Evolutionary conservation across 169 alveolate species (phyloP).

Genomic region (Plasmodium malariae): DNA sequence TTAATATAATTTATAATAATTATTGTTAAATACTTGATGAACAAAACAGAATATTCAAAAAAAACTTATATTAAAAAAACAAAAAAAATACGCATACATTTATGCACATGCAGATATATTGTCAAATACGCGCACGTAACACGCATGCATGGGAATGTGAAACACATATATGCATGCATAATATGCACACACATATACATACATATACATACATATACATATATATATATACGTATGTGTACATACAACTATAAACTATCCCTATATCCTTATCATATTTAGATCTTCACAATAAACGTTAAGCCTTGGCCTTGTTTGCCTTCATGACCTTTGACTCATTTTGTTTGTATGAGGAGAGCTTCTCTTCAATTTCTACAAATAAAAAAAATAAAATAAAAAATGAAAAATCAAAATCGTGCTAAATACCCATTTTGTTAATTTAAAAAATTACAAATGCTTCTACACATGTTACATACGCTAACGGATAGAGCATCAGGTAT

Average conservation of each 20-base stretch:
- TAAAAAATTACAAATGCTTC: too few relatives aligned
- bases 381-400: slow-evolving; percentile 3
- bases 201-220: not conserved
- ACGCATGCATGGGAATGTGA: too few relatives aligned
- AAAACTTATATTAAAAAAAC: not conserved
- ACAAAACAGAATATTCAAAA: slow-evolving; percentile 7
- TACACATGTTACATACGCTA: not conserved
- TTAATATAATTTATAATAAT: not conserved
- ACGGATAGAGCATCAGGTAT: not conserved
- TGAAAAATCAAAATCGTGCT: not conserved
- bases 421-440: too few relatives aligned
- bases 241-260: too few relatives aligned
- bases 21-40: not conserved
- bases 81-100: not conserved
- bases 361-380: slow-evolving; percentile 41
- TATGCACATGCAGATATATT: too few relatives aligned
- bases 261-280: too few relatives aligned
- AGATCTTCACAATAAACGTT: not conserved
- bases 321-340: not conserved
- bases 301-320: slow-evolving; percentile 31
- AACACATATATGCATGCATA: too few relatives aligned
- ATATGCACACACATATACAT: not conserved
- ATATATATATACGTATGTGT: not conserved
- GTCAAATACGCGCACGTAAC: too few relatives aligned
- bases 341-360: slow-evolving; percentile 7